Conservation (phyloP, 345 rosid genomes). For the Hevea brasiliensis region DNA sequence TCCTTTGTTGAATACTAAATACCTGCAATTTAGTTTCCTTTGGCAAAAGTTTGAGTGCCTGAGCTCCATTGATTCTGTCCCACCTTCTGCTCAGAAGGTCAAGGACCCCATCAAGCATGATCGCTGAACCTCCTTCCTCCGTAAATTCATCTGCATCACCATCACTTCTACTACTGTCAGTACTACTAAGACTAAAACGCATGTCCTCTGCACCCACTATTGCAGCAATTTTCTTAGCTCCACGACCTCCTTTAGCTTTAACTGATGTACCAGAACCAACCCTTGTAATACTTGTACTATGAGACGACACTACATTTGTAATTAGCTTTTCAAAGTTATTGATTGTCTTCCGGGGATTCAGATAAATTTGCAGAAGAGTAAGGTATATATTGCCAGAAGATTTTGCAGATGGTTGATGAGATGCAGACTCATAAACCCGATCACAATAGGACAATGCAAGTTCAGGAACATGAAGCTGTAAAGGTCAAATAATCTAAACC, state of each 20-base stretch:
- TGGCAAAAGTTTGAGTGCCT: constrained; percentile 91
- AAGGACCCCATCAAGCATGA: constrained; percentile 87
- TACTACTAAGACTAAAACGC: constrained; percentile 63
- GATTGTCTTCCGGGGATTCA: constrained; percentile 79
- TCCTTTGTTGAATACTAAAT: too few relatives aligned
- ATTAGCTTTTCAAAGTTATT: constrained; percentile 81
- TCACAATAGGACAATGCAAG: constrained; percentile 91
- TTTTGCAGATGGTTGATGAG: constrained; percentile 60
- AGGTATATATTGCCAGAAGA: constrained; percentile 86
- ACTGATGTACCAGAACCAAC: constrained; percentile 41
- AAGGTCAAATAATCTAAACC: constrained; percentile 20
- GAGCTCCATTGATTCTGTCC: constrained; percentile 98
- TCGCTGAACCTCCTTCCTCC: constrained; percentile 74
- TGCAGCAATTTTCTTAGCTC: constrained; percentile 75
- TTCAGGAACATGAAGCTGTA: constrained; percentile 87
- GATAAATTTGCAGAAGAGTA: constrained; percentile 81
- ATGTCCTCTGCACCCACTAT: constrained; percentile 86
- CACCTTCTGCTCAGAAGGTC: constrained; percentile 88
- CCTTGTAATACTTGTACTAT: constrained; percentile 47
- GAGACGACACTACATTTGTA: constrained; percentile 64
- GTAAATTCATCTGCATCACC: constrained; percentile 74
- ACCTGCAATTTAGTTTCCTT: constrained; percentile 96
- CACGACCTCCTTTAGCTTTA: constrained; percentile 72
- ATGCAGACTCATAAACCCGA: constrained; percentile 64
- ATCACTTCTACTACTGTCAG: constrained; percentile 92